Percentiles rank a stretch among this genome's conserved stretches.
Evolutionary conservation across 2,329 filamentous ascomycete genomes (phyloP).

Genomic region (Falciphora oryzae): DNA sequence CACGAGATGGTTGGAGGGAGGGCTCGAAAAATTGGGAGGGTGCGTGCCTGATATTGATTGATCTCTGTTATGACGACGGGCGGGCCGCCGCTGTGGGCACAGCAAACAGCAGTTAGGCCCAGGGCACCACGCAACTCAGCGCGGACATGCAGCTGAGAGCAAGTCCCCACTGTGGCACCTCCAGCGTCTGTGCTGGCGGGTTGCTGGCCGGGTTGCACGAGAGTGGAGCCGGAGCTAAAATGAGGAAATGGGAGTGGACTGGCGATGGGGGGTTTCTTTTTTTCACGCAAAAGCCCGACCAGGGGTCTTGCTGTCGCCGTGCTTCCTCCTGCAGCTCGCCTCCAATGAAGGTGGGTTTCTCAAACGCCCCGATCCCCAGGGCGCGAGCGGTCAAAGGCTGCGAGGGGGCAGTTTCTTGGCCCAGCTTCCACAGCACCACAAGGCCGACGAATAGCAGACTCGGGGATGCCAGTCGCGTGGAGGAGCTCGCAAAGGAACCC

Average conservation of each 20-base stretch:
- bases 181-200: background rate
- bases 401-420: background rate
- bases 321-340: too few relatives aligned
- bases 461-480: background rate
- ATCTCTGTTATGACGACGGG: conserved; percentile 1
- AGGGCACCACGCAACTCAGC: background rate
- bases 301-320: background rate
- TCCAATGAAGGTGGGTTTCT: background rate
- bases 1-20: background rate
- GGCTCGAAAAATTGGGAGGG: background rate
- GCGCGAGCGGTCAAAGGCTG: background rate
- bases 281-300: background rate
- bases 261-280: background rate
- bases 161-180: background rate
- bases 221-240: background rate
- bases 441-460: background rate
- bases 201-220: background rate
- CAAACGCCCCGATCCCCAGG: background rate
- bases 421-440: background rate
- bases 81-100: background rate
- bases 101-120: background rate
- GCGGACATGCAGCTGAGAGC: background rate
- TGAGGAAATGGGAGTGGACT: background rate
- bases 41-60: conserved; percentile 1
- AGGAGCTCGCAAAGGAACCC: background rate